Evolutionary conservation across 768 basidiomycete species (phyloP), one percentile per base, ranked within the genome.

Genomic region (Calvatia gigantea): DNA sequence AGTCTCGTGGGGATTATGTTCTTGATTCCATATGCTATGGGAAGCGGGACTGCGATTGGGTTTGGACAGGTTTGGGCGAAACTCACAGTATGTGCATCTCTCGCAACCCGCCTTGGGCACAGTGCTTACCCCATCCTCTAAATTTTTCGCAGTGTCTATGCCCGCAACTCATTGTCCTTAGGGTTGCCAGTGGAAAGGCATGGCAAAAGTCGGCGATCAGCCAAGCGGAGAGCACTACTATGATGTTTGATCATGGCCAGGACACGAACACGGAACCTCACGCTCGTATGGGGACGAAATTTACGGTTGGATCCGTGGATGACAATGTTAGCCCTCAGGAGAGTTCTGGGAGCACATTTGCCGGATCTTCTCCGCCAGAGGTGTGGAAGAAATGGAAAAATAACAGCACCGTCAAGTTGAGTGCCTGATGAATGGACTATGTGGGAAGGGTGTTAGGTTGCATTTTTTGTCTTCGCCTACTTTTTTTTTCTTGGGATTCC

Each of bases 31-130:
- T 75, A 74, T 58, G 73, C 73, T 2, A 57, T 68, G 19, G 65
- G 67, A 31, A 68, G 65, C 48, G 64, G 64, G 6, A 65, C 70
- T 9, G 64, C 68, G 3, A 68, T 70, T 32, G 68, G 70, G 7
- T 70, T 77, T 54, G 71, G 70, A 23, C 72, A 73, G 43, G 69
- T 76, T 19, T 77, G 73, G 70, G 69, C 72, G 2, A 75, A 74
- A 58, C 66, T 75, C 53, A 68, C 70, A 38, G 75, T 25, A 29
- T 29, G 35, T 14, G 11, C 14, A n/a, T 7, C 12, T 6, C 11
- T 35, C n/a, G 33, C 12, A 35, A 35, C n/a, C 4, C 6, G 11
- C n/a, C 11, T 14, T 35, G 19, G 8, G 41, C 19, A 25, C 23
- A 21, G 23, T 11, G 39, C 19, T 42, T 21, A 21, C 41, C 25